Conservation (phyloP, 306 rosid species). For the Benincasa hispida region DNA sequence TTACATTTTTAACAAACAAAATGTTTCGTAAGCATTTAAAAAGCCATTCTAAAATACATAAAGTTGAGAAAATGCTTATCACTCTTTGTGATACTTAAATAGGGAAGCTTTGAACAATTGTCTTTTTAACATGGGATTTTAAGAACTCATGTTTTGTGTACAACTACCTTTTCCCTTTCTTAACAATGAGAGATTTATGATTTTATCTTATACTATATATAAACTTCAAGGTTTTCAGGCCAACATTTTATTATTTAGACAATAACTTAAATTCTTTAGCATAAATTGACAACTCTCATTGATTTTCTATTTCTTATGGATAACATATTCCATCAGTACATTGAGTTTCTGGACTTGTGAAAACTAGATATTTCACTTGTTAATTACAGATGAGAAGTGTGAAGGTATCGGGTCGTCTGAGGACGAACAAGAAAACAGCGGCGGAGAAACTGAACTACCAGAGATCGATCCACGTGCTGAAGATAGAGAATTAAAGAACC, state of each 20-base stretch:
- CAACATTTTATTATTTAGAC: background rate
- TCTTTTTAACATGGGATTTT: background rate
- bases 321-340: background rate
- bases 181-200: background rate
- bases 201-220: background rate
- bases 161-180: background rate
- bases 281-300: background rate
- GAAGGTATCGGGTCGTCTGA: slow-evolving; percentile 75
- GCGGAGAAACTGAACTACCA: slow-evolving; percentile 65
- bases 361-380: background rate
- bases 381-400: slow-evolving; percentile 48
- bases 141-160: background rate
- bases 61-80: background rate
- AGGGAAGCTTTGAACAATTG: background rate
- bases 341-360: background rate
- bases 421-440: slow-evolving; percentile 79
- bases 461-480: slow-evolving; percentile 88
- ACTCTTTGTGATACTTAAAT: background rate
- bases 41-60: background rate
- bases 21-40: too few relatives aligned
- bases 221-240: background rate
- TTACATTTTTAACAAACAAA: too few relatives aligned
- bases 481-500: slow-evolving; percentile 86
- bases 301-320: background rate
- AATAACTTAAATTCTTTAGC: background rate